These are phyloP conservation scores for Russula sp. DNA, from an alignment of 768 basidiomycete genomes.

Conservation along the genomic window DNA sequence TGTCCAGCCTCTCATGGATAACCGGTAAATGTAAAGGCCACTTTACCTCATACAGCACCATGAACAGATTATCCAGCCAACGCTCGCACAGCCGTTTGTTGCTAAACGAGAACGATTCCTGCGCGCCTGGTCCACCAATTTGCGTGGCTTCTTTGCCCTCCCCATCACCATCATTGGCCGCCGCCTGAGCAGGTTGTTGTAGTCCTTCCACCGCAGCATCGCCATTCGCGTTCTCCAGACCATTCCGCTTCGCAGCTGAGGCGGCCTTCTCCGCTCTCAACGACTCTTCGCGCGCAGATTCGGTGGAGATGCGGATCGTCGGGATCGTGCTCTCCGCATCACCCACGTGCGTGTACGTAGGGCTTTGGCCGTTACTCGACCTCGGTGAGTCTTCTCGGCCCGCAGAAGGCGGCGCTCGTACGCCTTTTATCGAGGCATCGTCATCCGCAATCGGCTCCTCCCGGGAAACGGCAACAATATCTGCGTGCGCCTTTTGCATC, in stretches of 20 bases:
- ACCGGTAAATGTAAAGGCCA: not conserved
- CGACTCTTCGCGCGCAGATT: conserved; percentile 42
- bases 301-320: conserved; percentile 52
- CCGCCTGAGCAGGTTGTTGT: conserved; percentile 40
- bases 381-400: conserved; percentile 23
- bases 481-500: conserved; percentile 83
- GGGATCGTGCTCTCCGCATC: conserved; percentile 36
- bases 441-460: conserved; percentile 42
- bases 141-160: conserved; percentile 24
- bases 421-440: conserved; percentile 61
- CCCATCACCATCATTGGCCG: conserved; percentile 28
- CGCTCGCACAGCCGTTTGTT: conserved; percentile 96
- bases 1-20: not conserved
- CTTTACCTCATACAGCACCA: conserved; percentile 92
- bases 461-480: conserved; percentile 40
- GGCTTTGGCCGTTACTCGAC: conserved; percentile 18
- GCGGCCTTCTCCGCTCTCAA: conserved; percentile 36
- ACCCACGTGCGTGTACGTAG: conserved; percentile 25
- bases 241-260: conserved; percentile 33
- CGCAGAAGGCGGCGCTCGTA: conserved; percentile 35
- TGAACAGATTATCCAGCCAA: conserved; percentile 97
- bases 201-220: conserved; percentile 26
- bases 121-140: conserved; percentile 20
- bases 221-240: conserved; percentile 32
- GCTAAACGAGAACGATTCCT: conserved; percentile 82